Percentiles rank a stretch among this genome's conserved stretches.
phyloP scores from a whole-genome alignment of 176 grass and related monocot species.

The Phragmites australis region DNA sequence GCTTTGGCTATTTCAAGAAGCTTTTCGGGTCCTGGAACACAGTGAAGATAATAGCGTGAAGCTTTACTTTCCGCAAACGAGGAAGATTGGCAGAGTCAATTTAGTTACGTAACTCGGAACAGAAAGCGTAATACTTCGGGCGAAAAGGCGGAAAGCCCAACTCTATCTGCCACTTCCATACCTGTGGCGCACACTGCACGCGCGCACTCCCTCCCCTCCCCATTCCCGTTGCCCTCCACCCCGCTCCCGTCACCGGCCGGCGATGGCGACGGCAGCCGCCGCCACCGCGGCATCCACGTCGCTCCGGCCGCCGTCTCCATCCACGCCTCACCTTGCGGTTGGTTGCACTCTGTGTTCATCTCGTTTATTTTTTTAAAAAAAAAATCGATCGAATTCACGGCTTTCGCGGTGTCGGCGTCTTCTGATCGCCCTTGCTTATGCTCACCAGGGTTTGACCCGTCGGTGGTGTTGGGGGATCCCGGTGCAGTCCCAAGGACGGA shows the following conservation, averaged over 20 bases:
- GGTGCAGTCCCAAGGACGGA: background rate
- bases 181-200: constrained; percentile 31
- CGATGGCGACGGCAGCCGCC: constrained; percentile 23
- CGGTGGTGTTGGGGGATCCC: constrained; percentile 17
- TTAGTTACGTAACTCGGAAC: background rate
- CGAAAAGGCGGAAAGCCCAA: background rate
- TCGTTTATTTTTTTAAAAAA: no score
- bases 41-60: no score
- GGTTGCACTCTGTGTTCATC: background rate
- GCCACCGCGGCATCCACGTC: constrained; percentile 20
- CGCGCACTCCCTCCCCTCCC: background rate
- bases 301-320: constrained; percentile 9
- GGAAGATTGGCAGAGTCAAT: background rate
- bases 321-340: constrained; percentile 16
- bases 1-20: no score
- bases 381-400: background rate
- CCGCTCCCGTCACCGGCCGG: background rate
- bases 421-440: background rate
- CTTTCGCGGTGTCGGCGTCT: background rate
- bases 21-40: no score
- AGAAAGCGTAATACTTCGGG: background rate
- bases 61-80: no score
- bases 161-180: background rate
- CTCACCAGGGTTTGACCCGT: constrained; percentile 2
- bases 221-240: background rate